Evolutionary conservation across 2,329 filamentous ascomycete genomes (phyloP).

Genomic region (Zymoseptoria tritici): DNA sequence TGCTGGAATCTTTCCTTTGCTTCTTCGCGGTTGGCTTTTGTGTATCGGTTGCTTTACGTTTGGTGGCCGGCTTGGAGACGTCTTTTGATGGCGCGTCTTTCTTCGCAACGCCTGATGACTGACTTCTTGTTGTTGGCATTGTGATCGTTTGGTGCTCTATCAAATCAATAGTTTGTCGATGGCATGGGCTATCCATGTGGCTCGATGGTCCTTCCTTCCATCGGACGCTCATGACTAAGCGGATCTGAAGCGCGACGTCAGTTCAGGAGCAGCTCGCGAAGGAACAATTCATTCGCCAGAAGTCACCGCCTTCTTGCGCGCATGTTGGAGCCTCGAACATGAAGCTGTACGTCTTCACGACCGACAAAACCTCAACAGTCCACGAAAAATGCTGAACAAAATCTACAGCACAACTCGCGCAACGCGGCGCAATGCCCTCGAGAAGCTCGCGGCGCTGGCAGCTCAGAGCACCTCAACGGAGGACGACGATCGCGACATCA

Average conservation of each 20-base stretch:
- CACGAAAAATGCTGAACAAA: conserved; percentile 15
- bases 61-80: neutral
- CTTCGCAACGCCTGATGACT: neutral
- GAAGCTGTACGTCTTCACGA: neutral
- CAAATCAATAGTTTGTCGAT: too few relatives aligned
- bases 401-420: conserved; percentile 18
- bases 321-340: neutral
- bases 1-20: conserved; percentile 4
- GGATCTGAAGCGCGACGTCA: neutral
- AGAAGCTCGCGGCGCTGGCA: conserved; percentile 44
- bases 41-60: conserved; percentile 5
- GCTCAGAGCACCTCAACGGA: conserved; percentile 29
- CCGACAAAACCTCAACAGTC: neutral
- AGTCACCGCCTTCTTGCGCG: neutral
- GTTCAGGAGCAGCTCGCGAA: neutral
- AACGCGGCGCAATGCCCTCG: conserved; percentile 42
- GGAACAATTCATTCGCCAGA: neutral
- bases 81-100: neutral
- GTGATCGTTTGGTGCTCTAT: neutral
- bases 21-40: conserved; percentile 7
- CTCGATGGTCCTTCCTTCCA: too few relatives aligned
- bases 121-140: neutral
- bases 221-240: too few relatives aligned
- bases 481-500: conserved; percentile 29
- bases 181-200: too few relatives aligned